phyloP scores from a whole-genome alignment of 1,284 basidiomycete species.

The Gomphus bonarii region DNA sequence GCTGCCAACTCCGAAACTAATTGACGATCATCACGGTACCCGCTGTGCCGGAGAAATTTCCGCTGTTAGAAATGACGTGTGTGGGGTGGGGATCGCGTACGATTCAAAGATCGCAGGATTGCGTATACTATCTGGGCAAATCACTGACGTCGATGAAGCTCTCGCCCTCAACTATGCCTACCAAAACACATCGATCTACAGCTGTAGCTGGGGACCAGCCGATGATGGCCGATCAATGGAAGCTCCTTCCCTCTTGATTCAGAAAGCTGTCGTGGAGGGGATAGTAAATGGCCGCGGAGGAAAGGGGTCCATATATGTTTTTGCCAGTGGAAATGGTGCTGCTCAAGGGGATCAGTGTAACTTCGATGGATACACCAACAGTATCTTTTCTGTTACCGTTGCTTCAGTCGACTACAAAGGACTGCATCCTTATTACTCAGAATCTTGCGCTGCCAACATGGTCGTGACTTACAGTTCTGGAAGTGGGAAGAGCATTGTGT shows the following conservation, averaged over 20 bases:
- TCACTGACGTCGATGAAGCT: constrained; percentile 97
- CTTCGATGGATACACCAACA: constrained; percentile 99
- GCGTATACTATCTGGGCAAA: constrained; percentile 93
- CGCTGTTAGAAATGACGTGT: constrained; percentile 92
- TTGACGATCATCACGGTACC: constrained; percentile 95
- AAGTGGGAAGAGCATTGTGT: constrained; percentile 84
- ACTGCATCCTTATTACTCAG: constrained; percentile 93
- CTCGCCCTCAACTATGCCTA: constrained; percentile 91
- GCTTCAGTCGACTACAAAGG: constrained; percentile 90
- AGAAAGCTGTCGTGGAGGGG: constrained; percentile 93
- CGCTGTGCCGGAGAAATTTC: constrained; percentile 97
- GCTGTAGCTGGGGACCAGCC: constrained; percentile 97
- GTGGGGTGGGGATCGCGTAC: constrained; percentile 93
- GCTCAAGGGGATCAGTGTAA: constrained; percentile 94
- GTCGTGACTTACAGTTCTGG: constrained; percentile 95
- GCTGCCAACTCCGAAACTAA: constrained; percentile 79
- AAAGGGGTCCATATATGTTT: constrained; percentile 92
- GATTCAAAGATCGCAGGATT: constrained; percentile 87
- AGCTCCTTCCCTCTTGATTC: constrained; percentile 83
- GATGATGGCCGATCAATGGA: constrained; percentile 97
- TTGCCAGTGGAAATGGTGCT: constrained; percentile 96
- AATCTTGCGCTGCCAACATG: constrained; percentile 95
- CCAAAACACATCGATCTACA: constrained; percentile 89
- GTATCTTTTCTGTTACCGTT: constrained; percentile 93
- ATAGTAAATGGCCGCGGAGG: constrained; percentile 85